Conservation (phyloP, 148 eudicot species). For the Camellia granthamiana region DNA sequence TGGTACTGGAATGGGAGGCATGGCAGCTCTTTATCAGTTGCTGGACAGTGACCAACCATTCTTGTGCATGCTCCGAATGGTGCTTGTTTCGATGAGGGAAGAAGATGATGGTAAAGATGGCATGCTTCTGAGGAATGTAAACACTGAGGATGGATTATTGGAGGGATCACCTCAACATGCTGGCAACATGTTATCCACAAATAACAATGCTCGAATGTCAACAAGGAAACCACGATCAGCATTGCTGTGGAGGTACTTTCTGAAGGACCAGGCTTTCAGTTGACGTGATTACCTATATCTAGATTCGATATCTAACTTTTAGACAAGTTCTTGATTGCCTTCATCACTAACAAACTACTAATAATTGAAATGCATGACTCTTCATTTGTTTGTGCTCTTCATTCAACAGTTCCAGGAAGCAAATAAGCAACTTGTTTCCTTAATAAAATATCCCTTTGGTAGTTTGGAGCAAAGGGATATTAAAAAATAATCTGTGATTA, state of each 20-base stretch:
- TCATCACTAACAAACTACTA: background rate
- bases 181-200: conserved; percentile 35
- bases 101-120: conserved; percentile 82
- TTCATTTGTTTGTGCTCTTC: background rate
- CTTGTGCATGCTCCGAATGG: conserved; percentile 98
- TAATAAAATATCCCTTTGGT: too few relatives aligned
- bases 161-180: conserved; percentile 46
- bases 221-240: conserved; percentile 75
- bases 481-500: too few relatives aligned
- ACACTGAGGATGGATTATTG: conserved; percentile 40
- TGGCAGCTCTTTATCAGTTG: conserved; percentile 91
- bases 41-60: conserved; percentile 99
- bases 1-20: conserved; percentile 99
- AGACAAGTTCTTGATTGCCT: background rate
- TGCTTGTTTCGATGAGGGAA: conserved; percentile 89
- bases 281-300: background rate
- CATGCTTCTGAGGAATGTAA: conserved; percentile 56
- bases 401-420: too few relatives aligned
- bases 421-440: too few relatives aligned
- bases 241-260: conserved; percentile 83
- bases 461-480: too few relatives aligned
- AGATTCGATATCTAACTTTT: background rate
- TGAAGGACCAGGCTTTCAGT: conserved; percentile 2
- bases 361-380: background rate
- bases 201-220: conserved; percentile 42